Conservation (phyloP, 805 yeast species). For the Sugiyamaella qingdaonensis region DNA sequence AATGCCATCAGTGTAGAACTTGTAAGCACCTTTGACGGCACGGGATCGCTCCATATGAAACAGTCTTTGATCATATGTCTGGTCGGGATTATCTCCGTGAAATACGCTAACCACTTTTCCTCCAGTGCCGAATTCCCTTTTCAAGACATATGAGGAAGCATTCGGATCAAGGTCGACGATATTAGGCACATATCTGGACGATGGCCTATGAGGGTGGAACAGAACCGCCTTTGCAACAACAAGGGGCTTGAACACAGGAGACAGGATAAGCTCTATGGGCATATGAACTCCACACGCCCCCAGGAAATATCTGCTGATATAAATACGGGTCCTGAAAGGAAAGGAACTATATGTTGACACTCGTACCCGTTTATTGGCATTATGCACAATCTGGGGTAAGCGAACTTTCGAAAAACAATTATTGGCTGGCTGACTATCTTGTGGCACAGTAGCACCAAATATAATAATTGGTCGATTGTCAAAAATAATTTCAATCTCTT, state of each 20-base stretch:
- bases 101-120: constrained; percentile 54
- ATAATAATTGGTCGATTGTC: no score
- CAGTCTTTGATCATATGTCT: constrained; percentile 34
- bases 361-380: neutral
- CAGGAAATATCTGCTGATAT: constrained; percentile 1
- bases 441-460: no score
- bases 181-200: constrained; percentile 53
- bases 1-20: constrained; percentile 49
- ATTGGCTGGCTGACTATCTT: no score
- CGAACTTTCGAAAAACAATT: no score
- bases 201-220: constrained; percentile 53
- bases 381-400: neutral
- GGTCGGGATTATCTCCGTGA: constrained; percentile 37
- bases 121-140: constrained; percentile 58
- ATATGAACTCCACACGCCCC: constrained; percentile 27
- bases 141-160: constrained; percentile 40
- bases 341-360: neutral
- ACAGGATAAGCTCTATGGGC: constrained; percentile 57
- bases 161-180: constrained; percentile 41
- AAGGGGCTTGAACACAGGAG: constrained; percentile 59
- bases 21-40: constrained; percentile 63
- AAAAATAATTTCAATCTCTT: no score
- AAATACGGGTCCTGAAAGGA: neutral
- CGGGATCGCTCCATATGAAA: constrained; percentile 59
- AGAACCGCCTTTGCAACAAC: constrained; percentile 51